Evolutionary conservation across 2,329 filamentous ascomycete genomes (phyloP).

Genomic region (Alternaria incomplexa): DNA sequence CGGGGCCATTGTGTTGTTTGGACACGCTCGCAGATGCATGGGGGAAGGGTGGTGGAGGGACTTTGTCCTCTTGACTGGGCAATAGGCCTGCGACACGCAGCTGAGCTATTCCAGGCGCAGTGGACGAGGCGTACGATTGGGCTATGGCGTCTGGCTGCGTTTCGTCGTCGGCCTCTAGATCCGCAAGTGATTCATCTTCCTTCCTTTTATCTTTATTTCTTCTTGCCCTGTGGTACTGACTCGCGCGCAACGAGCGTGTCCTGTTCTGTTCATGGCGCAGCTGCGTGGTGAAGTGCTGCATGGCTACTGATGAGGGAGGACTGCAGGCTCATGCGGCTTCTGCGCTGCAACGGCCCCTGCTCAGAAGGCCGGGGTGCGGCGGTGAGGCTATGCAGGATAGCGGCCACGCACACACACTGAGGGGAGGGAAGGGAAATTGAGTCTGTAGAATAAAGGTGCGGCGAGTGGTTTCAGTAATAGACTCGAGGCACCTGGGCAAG

Average conservation of each 20-base stretch:
- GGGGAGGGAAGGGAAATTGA: not conserved
- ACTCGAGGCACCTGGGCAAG: slow-evolving; percentile 1
- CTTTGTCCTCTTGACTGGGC: slow-evolving; percentile 43
- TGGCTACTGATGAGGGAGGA: slow-evolving; percentile 20
- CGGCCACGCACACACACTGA: not conserved
- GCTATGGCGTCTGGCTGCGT: slow-evolving; percentile 9
- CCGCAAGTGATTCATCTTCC: slow-evolving; percentile 17
- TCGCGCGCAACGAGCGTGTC: slow-evolving; percentile 41
- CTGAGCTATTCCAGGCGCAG: slow-evolving; percentile 33
- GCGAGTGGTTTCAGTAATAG: slow-evolving; percentile 7
- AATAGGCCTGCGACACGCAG: slow-evolving; percentile 51
- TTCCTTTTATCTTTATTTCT: slow-evolving; percentile 31
- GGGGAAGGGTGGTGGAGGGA: slow-evolving; percentile 54
- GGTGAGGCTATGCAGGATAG: slow-evolving; percentile 7
- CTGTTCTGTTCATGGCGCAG: slow-evolving; percentile 34
- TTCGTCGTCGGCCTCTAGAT: slow-evolving; percentile 22
- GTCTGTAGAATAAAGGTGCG: slow-evolving; percentile 1
- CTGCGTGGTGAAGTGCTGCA: slow-evolving; percentile 44
- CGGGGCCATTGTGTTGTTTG: slow-evolving; percentile 20
- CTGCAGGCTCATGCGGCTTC: slow-evolving; percentile 9
- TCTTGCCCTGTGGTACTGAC: slow-evolving; percentile 32
- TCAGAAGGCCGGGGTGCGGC: slow-evolving; percentile 2
- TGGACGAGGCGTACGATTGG: slow-evolving; percentile 26
- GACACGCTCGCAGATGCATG: slow-evolving; percentile 44
- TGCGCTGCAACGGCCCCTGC: slow-evolving; percentile 4